phyloP scores from a whole-genome alignment of 208 protist genomes.

The Trypanosoma brucei region DNA sequence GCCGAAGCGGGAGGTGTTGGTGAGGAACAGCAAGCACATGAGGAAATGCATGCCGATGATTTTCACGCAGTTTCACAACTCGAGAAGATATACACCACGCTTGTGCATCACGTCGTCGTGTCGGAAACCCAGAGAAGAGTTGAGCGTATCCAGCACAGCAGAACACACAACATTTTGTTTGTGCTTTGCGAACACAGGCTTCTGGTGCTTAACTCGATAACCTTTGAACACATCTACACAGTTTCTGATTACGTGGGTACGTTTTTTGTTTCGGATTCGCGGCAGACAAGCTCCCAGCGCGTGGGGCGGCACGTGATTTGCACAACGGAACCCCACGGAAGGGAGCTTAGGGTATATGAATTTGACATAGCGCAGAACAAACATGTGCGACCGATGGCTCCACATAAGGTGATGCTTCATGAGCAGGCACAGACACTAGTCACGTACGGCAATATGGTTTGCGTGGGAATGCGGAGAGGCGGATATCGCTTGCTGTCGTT shows the following conservation, averaged over 20 bases:
- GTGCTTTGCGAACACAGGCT: slow-evolving; percentile 49
- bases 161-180: slow-evolving; percentile 58
- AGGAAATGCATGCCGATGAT: not conserved
- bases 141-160: slow-evolving; percentile 62
- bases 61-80: not conserved
- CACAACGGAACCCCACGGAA: slow-evolving; percentile 26
- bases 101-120: slow-evolving; percentile 18
- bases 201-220: slow-evolving; percentile 22
- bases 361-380: slow-evolving; percentile 25
- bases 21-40: not conserved
- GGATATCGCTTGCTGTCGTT: slow-evolving; percentile 64
- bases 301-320: slow-evolving; percentile 28
- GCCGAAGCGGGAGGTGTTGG: not conserved
- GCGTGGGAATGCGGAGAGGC: slow-evolving; percentile 49
- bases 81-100: slow-evolving; percentile 41
- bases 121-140: slow-evolving; percentile 19
- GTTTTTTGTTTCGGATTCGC: slow-evolving; percentile 37
- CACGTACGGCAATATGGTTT: slow-evolving; percentile 40
- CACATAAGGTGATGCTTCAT: slow-evolving; percentile 42
- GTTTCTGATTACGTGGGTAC: slow-evolving; percentile 26
- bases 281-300: slow-evolving; percentile 12
- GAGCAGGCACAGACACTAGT: slow-evolving; percentile 47
- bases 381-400: slow-evolving; percentile 13
- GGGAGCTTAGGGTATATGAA: slow-evolving; percentile 34
- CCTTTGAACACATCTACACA: slow-evolving; percentile 21